phyloP scores from a whole-genome alignment of 306 rosid species.

The Acacia confusa region DNA sequence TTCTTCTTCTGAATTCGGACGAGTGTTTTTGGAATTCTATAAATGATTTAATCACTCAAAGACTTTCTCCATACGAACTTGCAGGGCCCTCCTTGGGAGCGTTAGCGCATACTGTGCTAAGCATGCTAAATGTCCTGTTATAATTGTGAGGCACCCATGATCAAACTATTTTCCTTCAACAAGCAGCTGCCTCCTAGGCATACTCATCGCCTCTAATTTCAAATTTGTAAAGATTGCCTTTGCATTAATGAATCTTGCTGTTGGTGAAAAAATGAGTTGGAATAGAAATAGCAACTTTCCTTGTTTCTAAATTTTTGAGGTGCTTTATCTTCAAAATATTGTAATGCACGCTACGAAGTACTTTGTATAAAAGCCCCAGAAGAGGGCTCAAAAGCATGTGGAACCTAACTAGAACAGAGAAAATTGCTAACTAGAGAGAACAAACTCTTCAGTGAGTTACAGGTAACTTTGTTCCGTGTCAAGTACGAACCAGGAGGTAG shows the following conservation, averaged over 20 bases:
- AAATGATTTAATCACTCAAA: neutral
- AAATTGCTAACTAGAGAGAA: neutral
- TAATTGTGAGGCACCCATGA: constrained; percentile 61
- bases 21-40: neutral
- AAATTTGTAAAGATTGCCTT: neutral
- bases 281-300: neutral
- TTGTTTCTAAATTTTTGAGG: neutral
- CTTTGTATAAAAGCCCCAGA: neutral
- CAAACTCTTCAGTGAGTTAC: neutral
- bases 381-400: too few species aligned
- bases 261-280: neutral
- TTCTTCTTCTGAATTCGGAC: neutral
- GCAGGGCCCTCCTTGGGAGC: constrained; percentile 81
- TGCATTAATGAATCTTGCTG: neutral
- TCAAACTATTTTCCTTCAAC: neutral
- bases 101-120: constrained; percentile 74
- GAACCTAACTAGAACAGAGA: too few species aligned
- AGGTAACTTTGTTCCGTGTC: neutral
- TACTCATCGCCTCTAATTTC: neutral
- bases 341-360: neutral
- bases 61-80: neutral
- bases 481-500: neutral
- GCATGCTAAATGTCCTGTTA: constrained; percentile 72
- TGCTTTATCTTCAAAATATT: neutral
- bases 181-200: neutral